These are phyloP conservation scores for Colletotrichum incanum DNA, from an alignment of 2,329 filamentous ascomycete species.

Conservation along the genomic window DNA sequence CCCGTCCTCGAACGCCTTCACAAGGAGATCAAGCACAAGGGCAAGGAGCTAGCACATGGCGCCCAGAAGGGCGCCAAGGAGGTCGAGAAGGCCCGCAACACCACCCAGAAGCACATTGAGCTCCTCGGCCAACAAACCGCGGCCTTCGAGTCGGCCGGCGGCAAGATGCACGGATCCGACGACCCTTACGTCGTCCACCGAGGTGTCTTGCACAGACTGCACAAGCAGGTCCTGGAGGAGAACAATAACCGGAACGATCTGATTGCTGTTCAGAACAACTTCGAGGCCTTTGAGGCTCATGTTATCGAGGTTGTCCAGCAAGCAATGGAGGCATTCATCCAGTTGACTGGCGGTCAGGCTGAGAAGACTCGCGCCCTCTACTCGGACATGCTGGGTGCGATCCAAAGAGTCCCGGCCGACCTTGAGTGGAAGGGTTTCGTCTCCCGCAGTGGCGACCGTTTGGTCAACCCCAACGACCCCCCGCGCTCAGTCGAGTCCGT, in stretches of 20 bases:
- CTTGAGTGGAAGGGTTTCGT: slow-evolving; percentile 95
- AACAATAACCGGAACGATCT: slow-evolving; percentile 97
- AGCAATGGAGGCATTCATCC: slow-evolving; percentile 86
- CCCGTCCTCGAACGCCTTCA: slow-evolving; percentile 93
- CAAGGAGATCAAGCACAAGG: slow-evolving; percentile 96
- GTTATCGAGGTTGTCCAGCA: slow-evolving; percentile 87
- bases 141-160: slow-evolving; percentile 81
- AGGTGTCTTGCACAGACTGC: slow-evolving; percentile 85
- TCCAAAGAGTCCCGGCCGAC: slow-evolving; percentile 84
- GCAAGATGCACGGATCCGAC: slow-evolving; percentile 78
- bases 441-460: slow-evolving; percentile 76
- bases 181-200: slow-evolving; percentile 93
- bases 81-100: slow-evolving; percentile 88
- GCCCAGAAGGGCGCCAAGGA: slow-evolving; percentile 89
- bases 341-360: slow-evolving; percentile 83
- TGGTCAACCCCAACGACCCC: slow-evolving; percentile 84
- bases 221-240: slow-evolving; percentile 93
- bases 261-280: slow-evolving; percentile 91
- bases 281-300: slow-evolving; percentile 89
- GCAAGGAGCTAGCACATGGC: slow-evolving; percentile 88
- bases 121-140: slow-evolving; percentile 90
- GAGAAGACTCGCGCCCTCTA: slow-evolving; percentile 88
- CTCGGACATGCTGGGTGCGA: slow-evolving; percentile 83
- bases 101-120: slow-evolving; percentile 96
- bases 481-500: slow-evolving; percentile 82